Evolutionary conservation across 768 basidiomycete genomes (phyloP).

Genomic region (Kwoniella dendrophila): DNA sequence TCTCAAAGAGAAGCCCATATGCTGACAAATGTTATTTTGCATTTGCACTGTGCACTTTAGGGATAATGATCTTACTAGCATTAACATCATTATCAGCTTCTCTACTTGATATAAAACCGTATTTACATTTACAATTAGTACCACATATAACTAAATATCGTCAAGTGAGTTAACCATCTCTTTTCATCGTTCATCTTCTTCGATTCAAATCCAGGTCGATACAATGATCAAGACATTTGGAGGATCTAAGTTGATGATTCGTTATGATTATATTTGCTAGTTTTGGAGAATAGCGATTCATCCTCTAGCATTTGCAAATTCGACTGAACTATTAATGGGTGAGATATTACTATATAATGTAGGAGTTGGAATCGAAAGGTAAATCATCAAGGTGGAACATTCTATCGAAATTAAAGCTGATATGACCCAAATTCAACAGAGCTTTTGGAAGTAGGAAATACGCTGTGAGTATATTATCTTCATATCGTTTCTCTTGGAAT

Average conservation of each 20-base stretch:
- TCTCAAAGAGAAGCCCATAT: no score
- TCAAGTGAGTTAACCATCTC: slow-evolving; percentile 64
- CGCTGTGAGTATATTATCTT: slow-evolving; percentile 61
- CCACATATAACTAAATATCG: slow-evolving; percentile 88
- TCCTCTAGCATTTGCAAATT: slow-evolving; percentile 77
- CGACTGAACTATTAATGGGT: slow-evolving; percentile 78
- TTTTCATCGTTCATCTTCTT: background rate
- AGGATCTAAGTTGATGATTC: background rate
- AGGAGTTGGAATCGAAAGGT: slow-evolving; percentile 72
- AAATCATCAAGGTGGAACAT: slow-evolving; percentile 7
- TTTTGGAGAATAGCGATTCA: slow-evolving; percentile 81
- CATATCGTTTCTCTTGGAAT: background rate
- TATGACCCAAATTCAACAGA: slow-evolving; percentile 19
- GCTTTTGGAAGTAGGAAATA: slow-evolving; percentile 85
- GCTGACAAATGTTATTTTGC: background rate
- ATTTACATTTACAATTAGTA: slow-evolving; percentile 83
- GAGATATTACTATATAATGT: slow-evolving; percentile 73
- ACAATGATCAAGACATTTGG: background rate
- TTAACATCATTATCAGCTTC: slow-evolving; percentile 73
- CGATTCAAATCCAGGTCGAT: background rate
- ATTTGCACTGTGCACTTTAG: slow-evolving; percentile 57
- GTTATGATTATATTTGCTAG: slow-evolving; percentile 58
- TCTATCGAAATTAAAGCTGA: background rate
- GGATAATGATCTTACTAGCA: slow-evolving; percentile 73
- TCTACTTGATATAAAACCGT: slow-evolving; percentile 83